Evolutionary conservation across 805 yeast genomes (phyloP), one percentile per base, ranked within the genome.

Genomic region (Starmerella kuoi): DNA sequence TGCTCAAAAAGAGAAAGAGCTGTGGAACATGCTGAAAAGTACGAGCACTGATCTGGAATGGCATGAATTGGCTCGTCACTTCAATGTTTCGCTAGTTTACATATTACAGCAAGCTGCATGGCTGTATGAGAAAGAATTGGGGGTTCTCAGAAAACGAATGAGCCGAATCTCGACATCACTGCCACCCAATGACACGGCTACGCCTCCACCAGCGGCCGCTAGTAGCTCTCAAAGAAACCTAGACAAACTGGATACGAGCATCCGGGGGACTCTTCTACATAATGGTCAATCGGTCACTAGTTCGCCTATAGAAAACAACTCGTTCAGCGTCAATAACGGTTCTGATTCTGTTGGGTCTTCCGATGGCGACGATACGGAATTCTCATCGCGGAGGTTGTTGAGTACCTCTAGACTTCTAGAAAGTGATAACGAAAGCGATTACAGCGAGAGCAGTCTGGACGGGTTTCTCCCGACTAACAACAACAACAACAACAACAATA

Each of bases 101-200:
- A 52, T 63, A 12, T 52, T 63, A 11, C 68, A 65, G 49, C 68
- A 65, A 44, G 66, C 66, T 1, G 64, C 64, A 2, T 63, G 68
- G 67, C 54, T 64, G 3, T 65, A 65, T 40, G 65, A 63, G 44
- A 61, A 58, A 35, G 67, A 64, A 45, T 53, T 65, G 35, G 55
- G 57, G 28, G 55, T 55, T 27, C 55, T 63, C 17, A 51, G 61
- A 20, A 56, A 54, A 5, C 56, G 58, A 26, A 62, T 64, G 62
- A 45, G 50, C 31, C 49, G 43, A 19, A 50, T 53, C 11, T 4
- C 31, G 28, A 33, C 21, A 14, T 6, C 37, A n/a, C 15, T 14
- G 9, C 33, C 33, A n/a, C 19, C 28, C 28, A 25, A 14, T 25
- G 14, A 25, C 28, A 9, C 12, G 12, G 14, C 14, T 14, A 11